These are phyloP conservation scores for Nadsonia fulvescens DNA, from an alignment of 805 yeast genomes.

Conservation along the genomic window DNA sequence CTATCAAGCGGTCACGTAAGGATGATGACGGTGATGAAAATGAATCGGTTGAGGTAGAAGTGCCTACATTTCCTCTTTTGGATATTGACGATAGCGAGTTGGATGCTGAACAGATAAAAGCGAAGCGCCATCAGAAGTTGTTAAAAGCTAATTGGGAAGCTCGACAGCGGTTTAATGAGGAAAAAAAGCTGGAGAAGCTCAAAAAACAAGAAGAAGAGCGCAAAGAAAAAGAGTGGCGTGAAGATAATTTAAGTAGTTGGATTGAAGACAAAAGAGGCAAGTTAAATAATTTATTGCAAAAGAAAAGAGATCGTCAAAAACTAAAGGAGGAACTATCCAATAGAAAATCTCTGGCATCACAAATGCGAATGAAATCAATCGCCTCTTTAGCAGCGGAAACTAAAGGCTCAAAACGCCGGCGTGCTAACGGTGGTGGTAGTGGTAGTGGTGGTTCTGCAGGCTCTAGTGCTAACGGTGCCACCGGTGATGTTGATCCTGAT, in stretches of 20 bases:
- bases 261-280: conserved; percentile 45
- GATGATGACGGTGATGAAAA: conserved; percentile 40
- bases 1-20: conserved; percentile 49
- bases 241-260: conserved; percentile 63
- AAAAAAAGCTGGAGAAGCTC: conserved; percentile 48
- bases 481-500: conserved; percentile 67
- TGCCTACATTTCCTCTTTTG: conserved; percentile 52
- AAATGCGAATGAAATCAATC: conserved; percentile 76
- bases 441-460: conserved; percentile 8
- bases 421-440: conserved; percentile 7
- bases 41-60: conserved; percentile 27
- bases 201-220: conserved; percentile 39
- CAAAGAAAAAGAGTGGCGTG: conserved; percentile 66
- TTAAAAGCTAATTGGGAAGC: conserved; percentile 83
- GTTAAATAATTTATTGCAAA: conserved; percentile 39
- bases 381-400: conserved; percentile 67
- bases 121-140: conserved; percentile 68
- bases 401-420: conserved; percentile 13
- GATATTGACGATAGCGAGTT: conserved; percentile 76
- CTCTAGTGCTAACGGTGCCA: too few relatives aligned
- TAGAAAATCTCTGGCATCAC: conserved; percentile 82
- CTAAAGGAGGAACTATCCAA: conserved; percentile 64
- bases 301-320: conserved; percentile 48
- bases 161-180: conserved; percentile 61
- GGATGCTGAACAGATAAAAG: conserved; percentile 62